A percentile compares a stretch with the other conserved stretches of the same genome.
Conservation (phyloP, 371 early-diverging fungal species). For the Choanephora cucurbitarum region DNA sequence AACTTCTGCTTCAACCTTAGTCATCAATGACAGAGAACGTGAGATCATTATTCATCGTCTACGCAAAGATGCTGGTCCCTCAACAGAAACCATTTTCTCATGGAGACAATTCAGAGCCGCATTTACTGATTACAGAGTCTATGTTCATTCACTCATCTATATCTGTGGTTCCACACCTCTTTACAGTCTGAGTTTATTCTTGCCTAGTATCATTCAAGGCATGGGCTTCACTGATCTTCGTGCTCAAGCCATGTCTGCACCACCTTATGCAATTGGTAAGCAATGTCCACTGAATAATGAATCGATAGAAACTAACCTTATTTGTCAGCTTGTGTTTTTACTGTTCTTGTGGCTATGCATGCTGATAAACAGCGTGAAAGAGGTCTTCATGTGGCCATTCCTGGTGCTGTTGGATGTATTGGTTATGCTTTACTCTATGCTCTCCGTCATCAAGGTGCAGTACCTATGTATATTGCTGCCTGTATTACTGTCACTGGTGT, state of each 20-base stretch:
- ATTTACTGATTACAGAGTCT: constrained; percentile 61
- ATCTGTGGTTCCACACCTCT: constrained; percentile 67
- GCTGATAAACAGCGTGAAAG: constrained; percentile 67
- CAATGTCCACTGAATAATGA: no score
- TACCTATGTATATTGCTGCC: constrained; percentile 54
- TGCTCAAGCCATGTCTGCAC: constrained; percentile 57
- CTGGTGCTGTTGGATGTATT: constrained; percentile 60
- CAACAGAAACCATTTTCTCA: constrained; percentile 59
- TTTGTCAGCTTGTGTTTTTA: constrained; percentile 59
- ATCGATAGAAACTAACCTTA: no score
- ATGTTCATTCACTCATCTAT: constrained; percentile 57
- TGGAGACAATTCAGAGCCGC: constrained; percentile 58
- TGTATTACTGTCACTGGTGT: constrained; percentile 58
- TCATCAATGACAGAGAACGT: constrained; percentile 60
- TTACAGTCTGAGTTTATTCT: constrained; percentile 65
- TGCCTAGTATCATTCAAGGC: constrained; percentile 71
- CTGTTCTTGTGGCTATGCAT: constrained; percentile 60
- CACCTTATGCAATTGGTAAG: constrained; percentile 43
- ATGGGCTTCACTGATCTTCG: constrained; percentile 60
- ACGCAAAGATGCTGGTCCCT: constrained; percentile 59
- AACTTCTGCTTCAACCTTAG: no score
- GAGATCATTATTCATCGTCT: constrained; percentile 57
- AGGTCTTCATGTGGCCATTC: constrained; percentile 62
- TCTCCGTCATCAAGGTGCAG: constrained; percentile 30
- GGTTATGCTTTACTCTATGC: constrained; percentile 67